A percentile compares a stretch with the other conserved stretches of the same genome.
Evolutionary conservation across 345 rosid genomes (phyloP).

Genomic region (Bruguiera sexangula): DNA sequence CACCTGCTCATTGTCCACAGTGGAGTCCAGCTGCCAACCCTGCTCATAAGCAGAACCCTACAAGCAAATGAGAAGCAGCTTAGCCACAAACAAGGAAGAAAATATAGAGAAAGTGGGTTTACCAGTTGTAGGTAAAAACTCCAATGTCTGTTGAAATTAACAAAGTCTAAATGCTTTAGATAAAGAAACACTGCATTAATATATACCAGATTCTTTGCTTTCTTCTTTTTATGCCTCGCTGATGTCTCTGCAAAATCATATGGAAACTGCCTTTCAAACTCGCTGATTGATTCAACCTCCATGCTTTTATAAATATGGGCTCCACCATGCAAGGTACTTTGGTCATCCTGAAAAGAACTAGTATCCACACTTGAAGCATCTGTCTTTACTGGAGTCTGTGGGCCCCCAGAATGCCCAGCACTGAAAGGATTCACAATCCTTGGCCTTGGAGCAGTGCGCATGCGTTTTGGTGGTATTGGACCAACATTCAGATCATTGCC

Average conservation of each 20-base stretch:
- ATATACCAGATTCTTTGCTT: slow-evolving; percentile 57
- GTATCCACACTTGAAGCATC: slow-evolving; percentile 99
- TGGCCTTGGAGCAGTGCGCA: slow-evolving; percentile 85
- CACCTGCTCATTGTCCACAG: slow-evolving; percentile 74
- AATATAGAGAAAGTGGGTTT: not conserved
- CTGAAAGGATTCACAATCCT: slow-evolving; percentile 63
- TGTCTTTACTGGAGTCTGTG: slow-evolving; percentile 54
- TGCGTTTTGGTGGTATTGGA: slow-evolving; percentile 80
- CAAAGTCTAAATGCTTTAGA: slow-evolving; percentile 12
- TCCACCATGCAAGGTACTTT: slow-evolving; percentile 74
- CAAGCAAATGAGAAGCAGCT: slow-evolving; percentile 30
- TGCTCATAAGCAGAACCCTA: slow-evolving; percentile 83
- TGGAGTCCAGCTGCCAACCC: slow-evolving; percentile 72
- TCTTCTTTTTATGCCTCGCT: slow-evolving; percentile 81
- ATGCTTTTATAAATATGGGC: slow-evolving; percentile 61
- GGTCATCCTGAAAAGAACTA: slow-evolving; percentile 92
- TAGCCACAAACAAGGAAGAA: slow-evolving; percentile 20
- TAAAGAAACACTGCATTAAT: too few relatives aligned
- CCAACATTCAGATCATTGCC: slow-evolving; percentile 55
- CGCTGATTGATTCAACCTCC: slow-evolving; percentile 80
- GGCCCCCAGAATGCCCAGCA: slow-evolving; percentile 49
- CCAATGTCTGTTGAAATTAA: slow-evolving; percentile 16
- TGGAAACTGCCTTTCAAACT: slow-evolving; percentile 63
- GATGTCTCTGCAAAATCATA: slow-evolving; percentile 81
- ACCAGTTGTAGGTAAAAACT: not conserved